Conservation (phyloP, 2,329 filamentous ascomycete species). For the Niveomyces coronatus region DNA sequence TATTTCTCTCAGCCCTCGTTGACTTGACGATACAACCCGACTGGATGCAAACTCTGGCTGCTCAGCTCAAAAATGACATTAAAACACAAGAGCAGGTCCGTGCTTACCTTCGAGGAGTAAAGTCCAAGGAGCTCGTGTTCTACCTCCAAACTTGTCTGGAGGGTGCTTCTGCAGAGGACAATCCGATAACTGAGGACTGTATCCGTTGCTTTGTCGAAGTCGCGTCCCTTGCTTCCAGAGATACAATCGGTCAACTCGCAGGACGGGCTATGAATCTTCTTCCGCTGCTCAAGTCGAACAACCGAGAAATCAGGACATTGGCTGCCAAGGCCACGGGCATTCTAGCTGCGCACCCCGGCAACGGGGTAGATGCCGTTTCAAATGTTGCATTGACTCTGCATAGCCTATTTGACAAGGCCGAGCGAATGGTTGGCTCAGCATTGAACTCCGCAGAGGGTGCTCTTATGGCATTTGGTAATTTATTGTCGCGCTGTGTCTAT, state of each 20-base stretch:
- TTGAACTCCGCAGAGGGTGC: slow-evolving; percentile 37
- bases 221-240: slow-evolving; percentile 39
- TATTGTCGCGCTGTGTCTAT: slow-evolving; percentile 32
- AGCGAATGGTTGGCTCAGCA: slow-evolving; percentile 32
- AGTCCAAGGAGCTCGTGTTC: slow-evolving; percentile 28
- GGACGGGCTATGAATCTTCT: slow-evolving; percentile 42
- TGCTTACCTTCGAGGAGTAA: slow-evolving; percentile 35
- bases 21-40: slow-evolving; percentile 58
- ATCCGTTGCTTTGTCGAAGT: slow-evolving; percentile 44
- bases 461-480: slow-evolving; percentile 35
- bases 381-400: slow-evolving; percentile 23
- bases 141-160: slow-evolving; percentile 47
- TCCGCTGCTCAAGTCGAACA: slow-evolving; percentile 58
- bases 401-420: slow-evolving; percentile 32
- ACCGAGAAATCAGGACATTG: slow-evolving; percentile 53
- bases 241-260: slow-evolving; percentile 38
- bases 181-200: slow-evolving; percentile 34
- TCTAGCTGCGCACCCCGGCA: slow-evolving; percentile 54
- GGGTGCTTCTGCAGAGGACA: slow-evolving; percentile 39
- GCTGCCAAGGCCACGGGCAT: slow-evolving; percentile 68
- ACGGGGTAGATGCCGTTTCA: slow-evolving; percentile 22
- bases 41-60: slow-evolving; percentile 75
- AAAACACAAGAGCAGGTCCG: slow-evolving; percentile 50
- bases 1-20: slow-evolving; percentile 39
- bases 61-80: slow-evolving; percentile 60